phyloP scores from a whole-genome alignment of 371 early-diverging fungal genomes.

The Coemansia sp. region DNA sequence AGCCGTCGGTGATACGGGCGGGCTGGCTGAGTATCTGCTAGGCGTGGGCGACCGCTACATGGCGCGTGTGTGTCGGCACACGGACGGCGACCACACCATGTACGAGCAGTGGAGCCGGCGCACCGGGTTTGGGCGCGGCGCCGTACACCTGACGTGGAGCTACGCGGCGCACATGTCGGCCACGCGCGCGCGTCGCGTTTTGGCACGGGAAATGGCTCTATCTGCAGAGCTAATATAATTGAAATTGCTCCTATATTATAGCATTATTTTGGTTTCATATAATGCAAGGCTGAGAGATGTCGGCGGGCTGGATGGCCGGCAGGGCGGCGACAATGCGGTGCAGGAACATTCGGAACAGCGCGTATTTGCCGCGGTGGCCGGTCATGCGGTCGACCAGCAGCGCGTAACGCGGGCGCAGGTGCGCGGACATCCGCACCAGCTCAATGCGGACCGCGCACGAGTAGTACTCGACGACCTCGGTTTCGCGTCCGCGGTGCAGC shows the following conservation, averaged over 20 bases:
- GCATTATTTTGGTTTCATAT: too few species aligned
- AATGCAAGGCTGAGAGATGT: too few species aligned
- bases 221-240: too few species aligned
- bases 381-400: slow-evolving; percentile 46
- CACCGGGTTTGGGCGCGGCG: slow-evolving; percentile 65
- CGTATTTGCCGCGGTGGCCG: slow-evolving; percentile 49
- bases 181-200: background rate
- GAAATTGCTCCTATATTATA: too few species aligned
- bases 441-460: slow-evolving; percentile 50
- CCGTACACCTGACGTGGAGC: slow-evolving; percentile 75
- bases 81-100: slow-evolving; percentile 56
- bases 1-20: background rate
- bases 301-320: slow-evolving; percentile 9
- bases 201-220: too few species aligned
- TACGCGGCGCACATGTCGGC: slow-evolving; percentile 58
- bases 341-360: slow-evolving; percentile 38
- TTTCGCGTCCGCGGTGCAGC: slow-evolving; percentile 42
- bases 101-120: slow-evolving; percentile 66
- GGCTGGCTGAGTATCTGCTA: slow-evolving; percentile 34
- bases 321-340: slow-evolving; percentile 37
- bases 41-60: slow-evolving; percentile 60
- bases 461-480: slow-evolving; percentile 53
- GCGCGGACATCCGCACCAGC: slow-evolving; percentile 35
- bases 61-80: slow-evolving; percentile 59
- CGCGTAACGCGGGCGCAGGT: slow-evolving; percentile 33